Conservation (phyloP, 768 basidiomycete genomes). For the Psilocybe azurescens region DNA sequence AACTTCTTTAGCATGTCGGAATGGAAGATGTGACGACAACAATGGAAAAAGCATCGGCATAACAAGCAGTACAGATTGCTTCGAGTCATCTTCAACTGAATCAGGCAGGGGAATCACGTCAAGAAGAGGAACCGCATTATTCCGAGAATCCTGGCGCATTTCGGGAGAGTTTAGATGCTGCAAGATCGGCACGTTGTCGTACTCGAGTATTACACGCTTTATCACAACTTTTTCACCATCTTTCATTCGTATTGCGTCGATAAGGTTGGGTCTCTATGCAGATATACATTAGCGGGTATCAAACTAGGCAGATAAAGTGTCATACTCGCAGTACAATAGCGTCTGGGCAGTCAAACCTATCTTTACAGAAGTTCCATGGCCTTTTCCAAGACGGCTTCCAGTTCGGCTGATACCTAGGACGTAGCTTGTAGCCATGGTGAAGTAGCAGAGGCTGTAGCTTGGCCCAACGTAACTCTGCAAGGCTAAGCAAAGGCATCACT, state of each 20-base stretch:
- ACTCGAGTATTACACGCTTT: constrained; percentile 1
- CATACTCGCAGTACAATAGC: too few relatives aligned
- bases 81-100: neutral
- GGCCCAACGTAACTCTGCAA: neutral
- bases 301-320: neutral
- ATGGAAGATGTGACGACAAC: constrained; percentile 14
- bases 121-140: constrained; percentile 27
- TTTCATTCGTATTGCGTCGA: neutral
- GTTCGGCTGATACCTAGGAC: constrained; percentile 9
- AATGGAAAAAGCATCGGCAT: constrained; percentile 27
- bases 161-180: constrained; percentile 18
- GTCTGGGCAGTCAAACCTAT: neutral
- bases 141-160: constrained; percentile 21
- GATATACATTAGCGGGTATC: neutral
- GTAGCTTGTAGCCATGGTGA: constrained; percentile 9
- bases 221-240: constrained; percentile 6
- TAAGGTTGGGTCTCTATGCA: neutral
- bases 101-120: constrained; percentile 27
- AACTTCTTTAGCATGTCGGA: constrained; percentile 26
- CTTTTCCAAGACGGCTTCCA: constrained; percentile 11
- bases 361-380: neutral
- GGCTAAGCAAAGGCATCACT: neutral
- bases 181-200: constrained; percentile 7
- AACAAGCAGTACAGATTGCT: constrained; percentile 20
- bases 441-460: constrained; percentile 9